Base-by-base conservation (phyloP, 2,329 filamentous ascomycete species). In the Fonsecaea monophora region DNA sequence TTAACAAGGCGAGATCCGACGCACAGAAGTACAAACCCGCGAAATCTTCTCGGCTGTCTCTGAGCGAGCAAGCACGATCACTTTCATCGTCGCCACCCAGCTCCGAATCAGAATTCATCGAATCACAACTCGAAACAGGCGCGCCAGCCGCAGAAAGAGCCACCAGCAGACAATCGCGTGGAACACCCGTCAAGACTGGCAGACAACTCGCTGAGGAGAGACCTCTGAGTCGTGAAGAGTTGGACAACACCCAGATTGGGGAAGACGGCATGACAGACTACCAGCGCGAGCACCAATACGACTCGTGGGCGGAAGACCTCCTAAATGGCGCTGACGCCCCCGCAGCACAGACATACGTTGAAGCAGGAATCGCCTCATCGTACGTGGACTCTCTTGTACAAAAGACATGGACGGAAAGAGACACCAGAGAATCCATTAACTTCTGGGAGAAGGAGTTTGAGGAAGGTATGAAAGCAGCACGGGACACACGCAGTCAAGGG, bases 21-120 rank as follows among this genome's bases (percentile, higher is more conserved):
- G 69, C 69, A 13, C 69, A 71, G 54, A 68, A 68, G 53, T 71
- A 71, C 60, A 71, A 71, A 48, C 69, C 69, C 2, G 67, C 56
- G 15, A 62, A 60, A 40, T 69, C 69, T 8, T 71, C 69, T 32
- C 67, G 65, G 30, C 65, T 71, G 34, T 71, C 67, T 1, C 59
- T 68, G 32, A 68, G 57, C 30, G 66, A 67, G 54, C 48, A 68
- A 45, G 69, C 65, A 25, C 58, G 69, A 59, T 71, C 69, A 3
- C 66, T 67, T 34, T 71, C 69, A 3, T 69, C 69, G 3, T 71
- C 69, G 7, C 69, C 69, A 13, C 66, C 67, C 1, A 38, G 48
- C 30, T 40, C 55, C 9, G 64, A 67, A 34, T 18, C 38, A 15
- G 62, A 59, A 48, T 63, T 64, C 35, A 64, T 40, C 13, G 54